Evolutionary conservation across 805 yeast species (phyloP).

Genomic region (Helenozyma rhizophorensis): DNA sequence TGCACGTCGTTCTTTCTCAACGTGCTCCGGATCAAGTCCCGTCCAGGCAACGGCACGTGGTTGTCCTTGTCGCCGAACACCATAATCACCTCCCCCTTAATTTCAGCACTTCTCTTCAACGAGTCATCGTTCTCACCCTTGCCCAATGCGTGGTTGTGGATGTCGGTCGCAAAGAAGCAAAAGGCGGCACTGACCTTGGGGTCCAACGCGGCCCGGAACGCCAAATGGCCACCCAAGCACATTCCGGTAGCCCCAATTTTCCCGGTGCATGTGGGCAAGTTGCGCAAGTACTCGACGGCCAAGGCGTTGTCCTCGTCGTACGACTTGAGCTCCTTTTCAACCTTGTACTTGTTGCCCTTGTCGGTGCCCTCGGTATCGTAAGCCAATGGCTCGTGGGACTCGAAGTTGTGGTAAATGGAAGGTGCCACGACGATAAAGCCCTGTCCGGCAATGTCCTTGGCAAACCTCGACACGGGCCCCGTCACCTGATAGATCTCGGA

Average conservation of each 20-base stretch:
- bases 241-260: conserved; percentile 79
- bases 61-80: conserved; percentile 77
- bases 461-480: conserved; percentile 78
- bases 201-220: conserved; percentile 66
- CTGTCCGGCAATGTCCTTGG: conserved; percentile 72
- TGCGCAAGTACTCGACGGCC: conserved; percentile 56
- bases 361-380: conserved; percentile 76
- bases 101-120: conserved; percentile 49
- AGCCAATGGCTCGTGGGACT: conserved; percentile 55
- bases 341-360: conserved; percentile 63
- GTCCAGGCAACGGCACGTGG: conserved; percentile 75
- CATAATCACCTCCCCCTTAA: conserved; percentile 57
- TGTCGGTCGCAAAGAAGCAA: conserved; percentile 78
- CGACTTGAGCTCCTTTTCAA: conserved; percentile 60
- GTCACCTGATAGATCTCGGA: conserved; percentile 80
- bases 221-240: conserved; percentile 84
- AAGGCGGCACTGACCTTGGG: conserved; percentile 61
- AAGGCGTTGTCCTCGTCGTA: conserved; percentile 72
- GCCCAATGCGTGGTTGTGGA: conserved; percentile 66
- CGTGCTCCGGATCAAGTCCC: conserved; percentile 62
- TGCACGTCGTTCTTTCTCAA: conserved; percentile 56
- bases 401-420: conserved; percentile 73
- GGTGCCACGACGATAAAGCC: conserved; percentile 81
- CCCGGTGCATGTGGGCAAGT: conserved; percentile 63
- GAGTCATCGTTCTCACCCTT: conserved; percentile 64